Percentiles rank a stretch among this genome's conserved stretches.
These are phyloP conservation scores for Coelastrella sp. DNA, from an alignment of 139 green algal genomes.

Conservation along the genomic window DNA sequence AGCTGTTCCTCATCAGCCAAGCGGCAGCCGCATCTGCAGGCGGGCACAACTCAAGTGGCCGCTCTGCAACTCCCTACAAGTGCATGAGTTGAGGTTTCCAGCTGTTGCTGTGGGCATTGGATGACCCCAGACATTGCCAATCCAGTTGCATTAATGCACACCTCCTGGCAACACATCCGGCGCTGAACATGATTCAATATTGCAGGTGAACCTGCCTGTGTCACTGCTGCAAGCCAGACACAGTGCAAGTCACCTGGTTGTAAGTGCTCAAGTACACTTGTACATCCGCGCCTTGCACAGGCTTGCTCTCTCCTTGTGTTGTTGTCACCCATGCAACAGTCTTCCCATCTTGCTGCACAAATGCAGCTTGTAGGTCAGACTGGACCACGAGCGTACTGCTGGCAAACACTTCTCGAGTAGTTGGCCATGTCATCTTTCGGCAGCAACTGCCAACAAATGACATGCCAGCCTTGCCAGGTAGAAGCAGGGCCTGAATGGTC, in stretches of 20 bases:
- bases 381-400: slow-evolving; percentile 7
- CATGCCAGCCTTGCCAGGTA: slow-evolving; percentile 21
- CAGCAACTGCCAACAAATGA: slow-evolving; percentile 35
- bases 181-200: too few relatives aligned
- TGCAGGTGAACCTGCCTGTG: too few relatives aligned
- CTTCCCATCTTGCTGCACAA: background rate
- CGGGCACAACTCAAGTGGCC: too few relatives aligned
- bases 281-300: slow-evolving; percentile 16
- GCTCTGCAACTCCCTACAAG: too few relatives aligned
- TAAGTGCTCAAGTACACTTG: slow-evolving; percentile 28
- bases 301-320: slow-evolving; percentile 5
- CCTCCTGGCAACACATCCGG: background rate
- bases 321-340: slow-evolving; percentile 25
- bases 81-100: too few relatives aligned
- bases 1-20: too few relatives aligned
- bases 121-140: too few relatives aligned
- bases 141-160: background rate
- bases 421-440: background rate
- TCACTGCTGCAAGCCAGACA: too few relatives aligned
- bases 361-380: slow-evolving; percentile 33
- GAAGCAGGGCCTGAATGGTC: background rate
- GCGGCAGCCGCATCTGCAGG: too few relatives aligned
- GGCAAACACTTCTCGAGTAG: background rate
- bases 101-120: too few relatives aligned
- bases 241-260: background rate